A percentile compares a stretch with the other conserved stretches of the same genome.
Conservation (phyloP, 2,329 filamentous ascomycete species). For the Penicillium vulpinum region DNA sequence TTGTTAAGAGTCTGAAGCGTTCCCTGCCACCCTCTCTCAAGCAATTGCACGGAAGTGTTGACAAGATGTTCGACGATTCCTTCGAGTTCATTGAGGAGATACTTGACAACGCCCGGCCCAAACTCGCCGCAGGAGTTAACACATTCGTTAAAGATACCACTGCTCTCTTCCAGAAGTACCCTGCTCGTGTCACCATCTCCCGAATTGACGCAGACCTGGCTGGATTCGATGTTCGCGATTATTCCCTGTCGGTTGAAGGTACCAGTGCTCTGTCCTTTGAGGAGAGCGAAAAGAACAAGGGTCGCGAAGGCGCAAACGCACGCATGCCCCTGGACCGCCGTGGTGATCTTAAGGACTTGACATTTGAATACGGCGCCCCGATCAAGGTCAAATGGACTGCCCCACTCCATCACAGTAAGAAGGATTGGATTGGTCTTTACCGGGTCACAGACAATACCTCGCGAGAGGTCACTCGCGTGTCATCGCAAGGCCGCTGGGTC, state of each 20-base stretch:
- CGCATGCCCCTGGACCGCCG: constrained; percentile 63
- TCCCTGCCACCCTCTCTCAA: constrained; percentile 81
- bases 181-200: constrained; percentile 80
- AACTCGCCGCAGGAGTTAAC: constrained; percentile 80
- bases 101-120: constrained; percentile 79
- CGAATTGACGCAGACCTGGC: constrained; percentile 76
- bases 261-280: constrained; percentile 56
- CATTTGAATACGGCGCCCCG: constrained; percentile 85
- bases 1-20: constrained; percentile 86
- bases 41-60: constrained; percentile 80
- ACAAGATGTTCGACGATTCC: constrained; percentile 81
- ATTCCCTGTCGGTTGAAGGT: constrained; percentile 73
- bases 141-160: constrained; percentile 86
- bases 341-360: constrained; percentile 68
- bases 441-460: constrained; percentile 92
- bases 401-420: constrained; percentile 80
- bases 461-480: constrained; percentile 77
- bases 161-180: constrained; percentile 84
- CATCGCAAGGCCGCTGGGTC: constrained; percentile 86
- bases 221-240: constrained; percentile 75
- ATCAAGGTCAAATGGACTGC: constrained; percentile 90
- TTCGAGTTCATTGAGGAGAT: constrained; percentile 90
- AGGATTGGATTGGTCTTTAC: constrained; percentile 95
- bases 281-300: constrained; percentile 62
- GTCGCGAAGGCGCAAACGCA: constrained; percentile 71